phyloP scores from a whole-genome alignment of 2,329 filamentous ascomycete species.

The Aspergillus floridensis region DNA sequence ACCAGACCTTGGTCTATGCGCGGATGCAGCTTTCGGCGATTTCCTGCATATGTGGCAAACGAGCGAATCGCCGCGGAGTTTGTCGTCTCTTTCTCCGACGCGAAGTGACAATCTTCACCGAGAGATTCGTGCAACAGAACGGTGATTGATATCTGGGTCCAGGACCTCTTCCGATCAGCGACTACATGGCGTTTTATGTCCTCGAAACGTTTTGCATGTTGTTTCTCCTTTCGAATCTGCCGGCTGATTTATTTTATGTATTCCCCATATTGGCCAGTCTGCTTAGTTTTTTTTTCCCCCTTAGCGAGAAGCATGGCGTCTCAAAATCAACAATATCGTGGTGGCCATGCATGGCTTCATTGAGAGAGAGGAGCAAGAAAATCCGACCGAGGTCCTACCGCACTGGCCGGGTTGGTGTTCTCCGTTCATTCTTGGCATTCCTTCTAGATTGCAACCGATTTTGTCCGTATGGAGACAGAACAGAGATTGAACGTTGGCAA shows the following conservation, averaged over 20 bases:
- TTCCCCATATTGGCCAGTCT: neutral
- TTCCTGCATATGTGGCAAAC: neutral
- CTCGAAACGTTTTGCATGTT: neutral
- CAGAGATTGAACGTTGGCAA: neutral
- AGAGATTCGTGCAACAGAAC: neutral
- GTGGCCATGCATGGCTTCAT: constrained; percentile 11
- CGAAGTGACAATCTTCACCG: neutral
- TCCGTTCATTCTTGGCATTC: neutral
- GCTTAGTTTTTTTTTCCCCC: neutral
- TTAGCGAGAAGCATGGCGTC: constrained; percentile 32
- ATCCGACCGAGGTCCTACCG: neutral
- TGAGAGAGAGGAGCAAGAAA: neutral
- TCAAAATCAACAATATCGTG: constrained; percentile 10
- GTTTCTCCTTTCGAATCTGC: neutral
- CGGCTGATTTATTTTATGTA: neutral
- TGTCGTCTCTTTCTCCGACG: neutral
- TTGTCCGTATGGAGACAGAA: neutral
- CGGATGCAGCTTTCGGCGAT: neutral
- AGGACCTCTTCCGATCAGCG: neutral
- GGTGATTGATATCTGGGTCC: neutral
- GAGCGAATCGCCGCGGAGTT: neutral
- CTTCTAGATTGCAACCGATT: neutral
- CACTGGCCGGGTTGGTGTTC: neutral
- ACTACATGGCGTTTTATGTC: neutral
- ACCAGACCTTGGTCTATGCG: neutral